These are phyloP conservation scores for Sanguinoderma infundibulare DNA, from an alignment of 1,284 basidiomycete genomes.

Conservation along the genomic window DNA sequence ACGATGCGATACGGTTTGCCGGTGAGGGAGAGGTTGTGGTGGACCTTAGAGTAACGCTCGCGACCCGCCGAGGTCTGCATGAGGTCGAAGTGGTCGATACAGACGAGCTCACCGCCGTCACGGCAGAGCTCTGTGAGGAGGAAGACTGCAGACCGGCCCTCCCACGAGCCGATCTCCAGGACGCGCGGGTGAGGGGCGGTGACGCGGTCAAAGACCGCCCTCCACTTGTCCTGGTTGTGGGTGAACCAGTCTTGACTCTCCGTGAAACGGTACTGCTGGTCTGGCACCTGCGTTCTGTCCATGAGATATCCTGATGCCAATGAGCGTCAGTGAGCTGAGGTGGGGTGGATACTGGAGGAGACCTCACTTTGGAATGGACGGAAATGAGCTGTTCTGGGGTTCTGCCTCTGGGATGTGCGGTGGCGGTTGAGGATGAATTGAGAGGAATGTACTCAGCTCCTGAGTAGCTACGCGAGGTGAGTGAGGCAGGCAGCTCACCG, in stretches of 20 bases:
- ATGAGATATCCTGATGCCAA: no score
- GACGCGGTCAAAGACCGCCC: slow-evolving; percentile 43
- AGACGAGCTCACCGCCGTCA: slow-evolving; percentile 49
- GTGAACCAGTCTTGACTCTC: slow-evolving; percentile 62
- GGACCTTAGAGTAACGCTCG: slow-evolving; percentile 48
- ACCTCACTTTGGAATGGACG: background rate
- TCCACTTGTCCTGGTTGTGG: slow-evolving; percentile 48
- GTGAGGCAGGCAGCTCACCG: no score
- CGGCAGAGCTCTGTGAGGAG: slow-evolving; percentile 51
- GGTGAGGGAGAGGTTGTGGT: slow-evolving; percentile 51
- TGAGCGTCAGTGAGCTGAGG: background rate
- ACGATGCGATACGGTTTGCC: slow-evolving; percentile 50
- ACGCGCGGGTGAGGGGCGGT: slow-evolving; percentile 43
- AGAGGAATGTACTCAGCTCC: no score
- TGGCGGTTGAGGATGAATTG: no score
- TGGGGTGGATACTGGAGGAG: background rate
- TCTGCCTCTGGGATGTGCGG: no score
- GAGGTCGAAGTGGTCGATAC: slow-evolving; percentile 64
- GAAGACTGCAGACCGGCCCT: slow-evolving; percentile 63
- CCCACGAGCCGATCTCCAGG: slow-evolving; percentile 68
- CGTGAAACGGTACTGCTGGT: slow-evolving; percentile 45
- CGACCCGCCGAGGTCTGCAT: slow-evolving; percentile 51
- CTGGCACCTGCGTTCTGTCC: background rate
- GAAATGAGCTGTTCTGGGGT: no score
- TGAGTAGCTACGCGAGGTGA: no score